Evolutionary conservation across 306 rosid genomes (phyloP).

Genomic region (Chamaecrista fasciculata): DNA sequence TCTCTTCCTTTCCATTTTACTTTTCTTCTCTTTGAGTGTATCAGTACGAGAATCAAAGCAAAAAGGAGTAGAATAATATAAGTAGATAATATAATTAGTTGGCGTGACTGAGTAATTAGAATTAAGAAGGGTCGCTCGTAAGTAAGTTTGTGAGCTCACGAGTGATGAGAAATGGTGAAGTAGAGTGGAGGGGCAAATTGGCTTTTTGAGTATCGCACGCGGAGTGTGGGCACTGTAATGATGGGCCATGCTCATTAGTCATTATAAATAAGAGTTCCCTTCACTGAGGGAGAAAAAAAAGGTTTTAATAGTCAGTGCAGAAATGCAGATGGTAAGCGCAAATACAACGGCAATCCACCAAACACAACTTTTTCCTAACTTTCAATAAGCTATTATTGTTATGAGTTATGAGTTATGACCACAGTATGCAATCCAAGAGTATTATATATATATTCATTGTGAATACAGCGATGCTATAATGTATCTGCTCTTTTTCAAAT

Average conservation of each 20-base stretch:
- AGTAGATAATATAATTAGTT: conserved; percentile 3
- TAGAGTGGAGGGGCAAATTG: neutral
- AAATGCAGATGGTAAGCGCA: conserved; percentile 38
- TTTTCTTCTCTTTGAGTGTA: no score
- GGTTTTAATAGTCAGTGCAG: conserved; percentile 14
- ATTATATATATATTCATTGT: neutral
- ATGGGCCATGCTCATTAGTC: conserved; percentile 7
- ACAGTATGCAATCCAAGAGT: neutral
- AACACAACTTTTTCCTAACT: neutral
- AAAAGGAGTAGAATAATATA: conserved; percentile 16
- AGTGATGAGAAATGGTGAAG: neutral
- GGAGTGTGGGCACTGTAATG: conserved; percentile 39
- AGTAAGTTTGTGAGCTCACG: neutral
- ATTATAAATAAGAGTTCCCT: neutral
- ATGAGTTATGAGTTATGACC: no score
- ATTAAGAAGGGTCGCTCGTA: no score
- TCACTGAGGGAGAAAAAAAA: conserved; percentile 25
- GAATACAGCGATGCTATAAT: no score
- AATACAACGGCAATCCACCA: conserved; percentile 36
- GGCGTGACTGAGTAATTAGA: conserved; percentile 26
- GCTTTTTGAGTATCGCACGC: conserved; percentile 46
- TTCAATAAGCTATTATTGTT: neutral
- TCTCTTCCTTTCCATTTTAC: no score
- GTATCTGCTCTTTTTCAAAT: neutral
- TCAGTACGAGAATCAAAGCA: no score